Evolutionary conservation across 2,329 filamentous ascomycete species (phyloP).

Genomic region (Penicillium sp.): DNA sequence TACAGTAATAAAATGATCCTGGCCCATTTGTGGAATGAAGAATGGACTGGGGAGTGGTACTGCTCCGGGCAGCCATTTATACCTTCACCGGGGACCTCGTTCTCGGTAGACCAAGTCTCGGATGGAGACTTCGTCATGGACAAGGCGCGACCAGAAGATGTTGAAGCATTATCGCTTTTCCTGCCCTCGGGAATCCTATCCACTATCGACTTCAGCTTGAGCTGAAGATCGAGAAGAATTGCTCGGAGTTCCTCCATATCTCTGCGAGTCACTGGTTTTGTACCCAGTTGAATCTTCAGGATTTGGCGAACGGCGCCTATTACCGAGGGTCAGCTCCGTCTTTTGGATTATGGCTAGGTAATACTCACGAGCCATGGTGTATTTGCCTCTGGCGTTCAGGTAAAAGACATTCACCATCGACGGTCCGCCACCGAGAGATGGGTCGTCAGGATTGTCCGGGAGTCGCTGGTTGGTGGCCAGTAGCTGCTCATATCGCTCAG

Average conservation of each 20-base stretch:
- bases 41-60: conserved; percentile 44
- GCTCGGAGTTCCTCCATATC: conserved; percentile 47
- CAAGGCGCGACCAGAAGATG: conserved; percentile 19
- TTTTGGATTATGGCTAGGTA: not conserved
- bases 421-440: conserved; percentile 39
- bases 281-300: conserved; percentile 46
- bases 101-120: conserved; percentile 25
- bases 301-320: conserved; percentile 44
- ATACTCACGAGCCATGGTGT: conserved; percentile 45
- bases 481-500: conserved; percentile 36
- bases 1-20: conserved; percentile 45
- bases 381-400: conserved; percentile 45
- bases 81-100: conserved; percentile 37
- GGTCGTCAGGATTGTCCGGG: conserved; percentile 43
- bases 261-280: conserved; percentile 40
- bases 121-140: conserved; percentile 31
- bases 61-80: conserved; percentile 40
- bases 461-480: conserved; percentile 33
- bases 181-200: conserved; percentile 41
- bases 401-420: conserved; percentile 47
- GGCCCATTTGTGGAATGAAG: conserved; percentile 49
- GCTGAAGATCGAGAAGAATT: conserved; percentile 42
- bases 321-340: not conserved
- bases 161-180: conserved; percentile 20
- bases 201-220: conserved; percentile 43